Evolutionary conservation across 2,329 filamentous ascomycete genomes (phyloP), one percentile per base, ranked within the genome.

Genomic region (Xylariaceae sp.): DNA sequence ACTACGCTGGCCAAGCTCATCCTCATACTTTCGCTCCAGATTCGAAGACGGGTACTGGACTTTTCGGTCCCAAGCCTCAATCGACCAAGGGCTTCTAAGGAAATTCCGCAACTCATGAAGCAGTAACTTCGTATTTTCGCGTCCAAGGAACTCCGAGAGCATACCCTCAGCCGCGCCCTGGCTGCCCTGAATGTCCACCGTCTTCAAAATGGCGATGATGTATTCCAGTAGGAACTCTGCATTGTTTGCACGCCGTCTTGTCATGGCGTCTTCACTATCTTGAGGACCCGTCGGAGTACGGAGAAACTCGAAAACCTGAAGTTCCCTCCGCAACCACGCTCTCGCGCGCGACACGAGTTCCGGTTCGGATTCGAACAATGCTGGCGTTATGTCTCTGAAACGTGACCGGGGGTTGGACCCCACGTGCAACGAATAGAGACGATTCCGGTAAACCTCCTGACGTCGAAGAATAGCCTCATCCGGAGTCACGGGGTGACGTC

Each of bases 171-270:
- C 90, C 67, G 89, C 85, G 0, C 91, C 92, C 45, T 82, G 82
- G 62, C 88, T 90, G 3, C 85, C 89, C 73, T 91, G 91, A 3
- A 92, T 80, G 68, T 96, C 91, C 13, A 94, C 84, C 0, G 86
- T 90, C 71, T 90, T 92, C 60, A 97, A 75, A 18, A 97, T 88
- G 8, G 88, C 88, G 47, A 97, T 75, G 56, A 96, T 84, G 71
- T 95, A 96, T 68, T 95, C 90, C 8, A 97, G 80, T 9, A 97
- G 73, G 63, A 92, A 96, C 69, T 96, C 92, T 6, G 88, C 84
- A 68, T 92, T 93, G 65, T 83, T 87, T 4, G 81, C 81, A 47
- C 83, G 75, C 44, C 81, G 76, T 65, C 69, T 56, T 57, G 70
- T 64, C 63, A 67, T 67, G 57, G 61, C 55, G 57, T 67, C 59